These are phyloP conservation scores for Quercus variabilis DNA, from an alignment of 306 rosid species.

Conservation along the genomic window DNA sequence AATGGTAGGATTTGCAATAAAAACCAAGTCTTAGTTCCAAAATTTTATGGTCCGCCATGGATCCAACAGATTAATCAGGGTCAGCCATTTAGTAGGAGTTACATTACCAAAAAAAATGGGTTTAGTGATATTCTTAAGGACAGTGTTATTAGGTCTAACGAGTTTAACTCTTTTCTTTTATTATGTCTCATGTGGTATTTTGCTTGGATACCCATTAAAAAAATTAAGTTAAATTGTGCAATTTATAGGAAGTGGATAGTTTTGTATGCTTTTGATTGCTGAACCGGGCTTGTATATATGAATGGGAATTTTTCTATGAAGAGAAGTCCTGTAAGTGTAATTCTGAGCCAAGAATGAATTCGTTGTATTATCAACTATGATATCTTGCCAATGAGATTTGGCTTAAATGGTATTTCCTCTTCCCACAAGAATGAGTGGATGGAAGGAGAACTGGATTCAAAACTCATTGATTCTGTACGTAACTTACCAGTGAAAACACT, in stretches of 20 bases:
- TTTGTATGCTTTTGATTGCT: not conserved
- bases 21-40: too few relatives aligned
- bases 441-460: too few relatives aligned
- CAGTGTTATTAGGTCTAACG: not conserved
- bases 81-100: too few relatives aligned
- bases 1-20: too few relatives aligned
- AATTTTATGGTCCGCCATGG: too few relatives aligned
- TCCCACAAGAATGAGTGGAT: too few relatives aligned
- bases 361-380: not conserved
- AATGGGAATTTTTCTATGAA: not conserved
- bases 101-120: too few relatives aligned
- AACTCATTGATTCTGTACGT: too few relatives aligned
- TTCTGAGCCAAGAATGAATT: not conserved
- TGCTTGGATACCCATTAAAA: not conserved
- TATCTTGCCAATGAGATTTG: not conserved
- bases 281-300: not conserved
- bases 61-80: too few relatives aligned
- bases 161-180: not conserved
- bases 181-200: not conserved
- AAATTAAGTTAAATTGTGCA: not conserved
- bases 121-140: too few relatives aligned
- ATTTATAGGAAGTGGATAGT: not conserved
- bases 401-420: too few relatives aligned
- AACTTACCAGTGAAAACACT: too few relatives aligned
- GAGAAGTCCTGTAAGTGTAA: not conserved